phyloP scores from a whole-genome alignment of 2,329 filamentous ascomycete genomes.

The Xylariaceae sp. region DNA sequence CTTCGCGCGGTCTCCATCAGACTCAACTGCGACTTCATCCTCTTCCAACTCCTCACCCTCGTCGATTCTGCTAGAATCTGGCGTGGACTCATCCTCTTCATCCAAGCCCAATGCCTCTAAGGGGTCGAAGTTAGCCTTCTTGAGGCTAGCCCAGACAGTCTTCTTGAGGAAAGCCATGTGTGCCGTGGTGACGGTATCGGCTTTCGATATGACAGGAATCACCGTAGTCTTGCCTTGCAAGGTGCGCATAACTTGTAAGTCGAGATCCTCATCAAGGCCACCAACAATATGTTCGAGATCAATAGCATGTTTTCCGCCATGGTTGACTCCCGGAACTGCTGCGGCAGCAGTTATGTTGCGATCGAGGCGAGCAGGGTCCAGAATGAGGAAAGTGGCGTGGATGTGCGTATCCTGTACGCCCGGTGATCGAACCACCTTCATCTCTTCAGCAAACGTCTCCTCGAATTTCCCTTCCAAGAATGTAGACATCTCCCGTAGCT shows the following conservation, averaged over 20 bases:
- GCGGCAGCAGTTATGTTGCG: conserved; percentile 76
- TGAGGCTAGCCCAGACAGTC: conserved; percentile 86
- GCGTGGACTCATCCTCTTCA: conserved; percentile 66
- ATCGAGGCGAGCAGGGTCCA: conserved; percentile 87
- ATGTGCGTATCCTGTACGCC: conserved; percentile 96
- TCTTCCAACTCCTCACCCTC: conserved; percentile 58
- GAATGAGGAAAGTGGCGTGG: conserved; percentile 89
- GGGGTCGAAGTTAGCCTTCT: conserved; percentile 85
- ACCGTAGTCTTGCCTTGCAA: conserved; percentile 94
- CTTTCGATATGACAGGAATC: conserved; percentile 94
- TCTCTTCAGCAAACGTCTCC: conserved; percentile 95
- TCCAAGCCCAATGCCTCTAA: conserved; percentile 85
- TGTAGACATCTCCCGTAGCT: conserved; percentile 86
- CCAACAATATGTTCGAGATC: conserved; percentile 61
- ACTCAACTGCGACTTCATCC: conserved; percentile 36
- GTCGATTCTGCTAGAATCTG: conserved; percentile 58
- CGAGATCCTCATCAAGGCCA: conserved; percentile 84
- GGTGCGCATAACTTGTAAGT: conserved; percentile 86
- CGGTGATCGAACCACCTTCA: conserved; percentile 93
- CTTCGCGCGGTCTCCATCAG: conserved; percentile 40
- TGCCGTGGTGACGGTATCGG: conserved; percentile 92
- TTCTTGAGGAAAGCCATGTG: conserved; percentile 95
- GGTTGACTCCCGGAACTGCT: conserved; percentile 58
- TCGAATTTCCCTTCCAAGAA: conserved; percentile 99
- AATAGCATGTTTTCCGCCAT: conserved; percentile 56